Percentiles rank a stretch among this genome's conserved stretches.
Evolutionary conservation across 352 stramenopile species (phyloP).

Genomic region (Phytophthora sp.): DNA sequence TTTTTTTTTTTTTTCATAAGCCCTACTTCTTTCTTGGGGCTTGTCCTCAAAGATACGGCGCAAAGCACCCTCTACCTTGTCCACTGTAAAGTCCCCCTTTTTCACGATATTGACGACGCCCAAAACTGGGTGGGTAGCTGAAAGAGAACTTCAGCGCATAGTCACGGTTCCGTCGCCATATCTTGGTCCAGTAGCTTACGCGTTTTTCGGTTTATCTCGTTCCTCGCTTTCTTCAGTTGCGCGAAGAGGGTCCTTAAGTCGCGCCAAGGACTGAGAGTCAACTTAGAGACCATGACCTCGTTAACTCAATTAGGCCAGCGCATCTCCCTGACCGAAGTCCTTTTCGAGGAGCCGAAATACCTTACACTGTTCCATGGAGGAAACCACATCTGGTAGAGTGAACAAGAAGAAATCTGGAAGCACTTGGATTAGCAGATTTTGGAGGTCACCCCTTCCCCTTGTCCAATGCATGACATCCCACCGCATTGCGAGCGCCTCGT

Average conservation of each 20-base stretch:
- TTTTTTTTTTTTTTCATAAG: conserved; percentile 11
- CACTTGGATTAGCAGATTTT: conserved; percentile 20
- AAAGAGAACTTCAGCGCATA: conserved; percentile 9
- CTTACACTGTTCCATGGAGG: conserved; percentile 11
- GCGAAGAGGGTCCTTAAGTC: conserved; percentile 4
- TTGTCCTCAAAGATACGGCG: conserved; percentile 13
- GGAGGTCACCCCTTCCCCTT: neutral
- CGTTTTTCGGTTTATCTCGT: conserved; percentile 23
- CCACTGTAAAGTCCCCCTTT: neutral
- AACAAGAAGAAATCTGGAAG: conserved; percentile 12
- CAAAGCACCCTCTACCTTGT: conserved; percentile 8
- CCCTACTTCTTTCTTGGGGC: conserved; percentile 9
- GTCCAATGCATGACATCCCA: conserved; percentile 6
- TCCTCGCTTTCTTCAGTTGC: conserved; percentile 7
- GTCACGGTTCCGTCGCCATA: conserved; percentile 11
- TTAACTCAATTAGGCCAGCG: conserved; percentile 4
- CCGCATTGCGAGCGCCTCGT: conserved; percentile 1
- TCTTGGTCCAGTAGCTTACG: neutral
- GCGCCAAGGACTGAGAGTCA: neutral
- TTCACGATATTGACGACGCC: conserved; percentile 12
- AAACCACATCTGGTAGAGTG: conserved; percentile 6
- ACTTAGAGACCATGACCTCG: neutral
- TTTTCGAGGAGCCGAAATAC: conserved; percentile 8
- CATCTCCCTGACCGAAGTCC: neutral
- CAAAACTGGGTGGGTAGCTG: conserved; percentile 19